These are phyloP conservation scores for Mycosphaerella sp. DNA, from an alignment of 2,329 filamentous ascomycete genomes.

Conservation along the genomic window DNA sequence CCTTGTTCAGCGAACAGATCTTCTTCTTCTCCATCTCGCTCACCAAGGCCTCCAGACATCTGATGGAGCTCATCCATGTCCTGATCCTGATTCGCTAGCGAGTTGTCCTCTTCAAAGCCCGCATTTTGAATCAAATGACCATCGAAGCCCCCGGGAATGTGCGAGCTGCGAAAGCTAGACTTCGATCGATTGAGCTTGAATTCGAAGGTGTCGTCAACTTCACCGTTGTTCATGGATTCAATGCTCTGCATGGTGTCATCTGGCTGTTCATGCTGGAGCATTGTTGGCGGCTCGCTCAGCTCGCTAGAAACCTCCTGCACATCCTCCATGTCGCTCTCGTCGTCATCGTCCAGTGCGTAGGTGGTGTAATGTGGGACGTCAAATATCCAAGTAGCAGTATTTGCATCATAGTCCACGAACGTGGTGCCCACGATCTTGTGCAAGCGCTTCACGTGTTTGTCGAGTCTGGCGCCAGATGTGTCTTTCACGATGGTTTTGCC, in stretches of 20 bases:
- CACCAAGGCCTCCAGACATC: conserved; percentile 23
- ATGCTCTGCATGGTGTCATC: conserved; percentile 28
- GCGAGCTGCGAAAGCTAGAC: conserved; percentile 17
- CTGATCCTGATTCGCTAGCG: conserved; percentile 18
- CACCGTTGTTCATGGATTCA: conserved; percentile 16
- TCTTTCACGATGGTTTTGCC: conserved; percentile 48
- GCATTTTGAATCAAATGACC: conserved; percentile 31
- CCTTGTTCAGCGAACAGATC: conserved; percentile 25
- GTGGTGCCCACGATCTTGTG: conserved; percentile 72
- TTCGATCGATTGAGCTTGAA: conserved; percentile 47
- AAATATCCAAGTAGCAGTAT: conserved; percentile 85
- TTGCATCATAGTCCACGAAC: conserved; percentile 71
- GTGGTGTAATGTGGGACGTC: conserved; percentile 94
- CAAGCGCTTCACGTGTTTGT: conserved; percentile 77
- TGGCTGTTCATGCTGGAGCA: conserved; percentile 14
- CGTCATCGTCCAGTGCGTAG: conserved; percentile 71
- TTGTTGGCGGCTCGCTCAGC: conserved; percentile 34
- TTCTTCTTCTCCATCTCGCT: conserved; percentile 16
- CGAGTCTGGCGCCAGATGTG: conserved; percentile 59
- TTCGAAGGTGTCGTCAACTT: conserved; percentile 49
- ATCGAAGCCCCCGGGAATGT: conserved; percentile 75
- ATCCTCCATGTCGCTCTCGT: conserved; percentile 50
- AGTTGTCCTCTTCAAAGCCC: conserved; percentile 50
- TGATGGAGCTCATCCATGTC: conserved; percentile 41
- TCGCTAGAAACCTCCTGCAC: conserved; percentile 50